Base-by-base conservation (phyloP, 2,329 filamentous ascomycete genomes). In the Penicillium sp. region DNA sequence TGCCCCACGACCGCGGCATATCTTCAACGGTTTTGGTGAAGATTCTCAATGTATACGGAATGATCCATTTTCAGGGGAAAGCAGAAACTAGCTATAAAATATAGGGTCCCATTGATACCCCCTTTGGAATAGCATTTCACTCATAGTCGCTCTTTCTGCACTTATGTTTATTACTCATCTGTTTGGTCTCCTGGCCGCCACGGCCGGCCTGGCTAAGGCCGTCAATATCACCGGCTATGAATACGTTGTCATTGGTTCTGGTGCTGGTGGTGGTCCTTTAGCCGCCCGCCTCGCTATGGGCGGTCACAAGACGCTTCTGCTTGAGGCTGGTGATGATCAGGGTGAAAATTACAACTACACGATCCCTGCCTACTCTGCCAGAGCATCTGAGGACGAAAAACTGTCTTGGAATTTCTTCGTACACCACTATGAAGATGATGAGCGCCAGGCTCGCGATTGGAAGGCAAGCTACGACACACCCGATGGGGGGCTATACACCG, bases 401-500 rank as follows among this genome's bases (percentile, higher is more conserved):
- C 46, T 72, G 45, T 46, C 58, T 1, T 73, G 70, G 71, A 63
- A 73, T 49, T 69, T 69, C 55, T 73, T 69, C 48, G 69, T 69
- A 29, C 66, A 63, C 13, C 69, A 72, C 58, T 69, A 71, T 51
- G 55, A 52, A 42, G 62, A 74, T 54, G 62, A 65, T 37, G 55
- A 63, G 27, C 55, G 60, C 9, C 62, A 69, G 45, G 56, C 55
- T 8, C 54, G 63, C 26, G 67, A 72, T 60, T 68, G 69, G 42
- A 73, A 77, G 50, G 69, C 76, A 50, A 74, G 77, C 13, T 74
- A 62, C 69, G 71, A 60, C 72, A 78, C 68, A 1, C 73, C 79
- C 0, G 70, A 80, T 42, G 83, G 82, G 11, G 68, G 71, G 1
- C 70, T 79, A 33, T 85, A 85, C 66, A 81, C 78, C 13, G 84